Base-by-base conservation (phyloP, 78 protist species). In the Mantamonas sphyraenae region DNA sequence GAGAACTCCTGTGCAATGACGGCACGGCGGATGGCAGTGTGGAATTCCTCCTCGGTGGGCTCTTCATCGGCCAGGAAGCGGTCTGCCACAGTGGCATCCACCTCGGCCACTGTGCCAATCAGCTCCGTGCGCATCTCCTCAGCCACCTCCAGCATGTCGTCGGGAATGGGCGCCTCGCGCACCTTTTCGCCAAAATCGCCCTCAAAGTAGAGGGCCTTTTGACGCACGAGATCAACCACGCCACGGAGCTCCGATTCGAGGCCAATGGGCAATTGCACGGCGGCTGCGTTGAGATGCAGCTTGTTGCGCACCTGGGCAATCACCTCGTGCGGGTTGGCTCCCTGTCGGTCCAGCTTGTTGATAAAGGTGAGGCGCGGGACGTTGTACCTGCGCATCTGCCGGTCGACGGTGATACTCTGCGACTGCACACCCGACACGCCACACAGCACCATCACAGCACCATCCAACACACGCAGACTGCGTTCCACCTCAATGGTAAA, bases 401-500 rank as follows among this genome's bases (percentile, higher is more conserved):
- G 64, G 59, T 91, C 93, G 59, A 92, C 96, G 9, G 96, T 88
- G 66, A 79, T 69, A 8, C 94, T 83, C 73, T 93, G 97, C 28
- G 77, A 47, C 81, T 93, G 91, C 8, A 95, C 97, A 60, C 98
- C 98, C 2, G 83, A 64, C 5, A 90, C 97, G 63, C 89, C 91
- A 83, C 95, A 91, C 74, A 95, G 65, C 65, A 92, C 90, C 31
- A 92, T 58, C 7, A 92, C 88, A 19, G 96, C 96, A 38, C 94
- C 96, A 47, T 92, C 96, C 1, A 92, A 45, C n/a, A 92, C 93
- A 39, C 93, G 82, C 62, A 92, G 76, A 1, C 90, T 78, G 47
- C 94, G 79, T 65, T 77, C 83, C 19, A 92, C 97, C 64, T 95
- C 99, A n/a, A 95, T 85, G 35, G 99, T 93, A 80, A 95, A 95